Base-by-base conservation (phyloP, 176 grass and related monocot species). In the Carex scoparia region DNA sequence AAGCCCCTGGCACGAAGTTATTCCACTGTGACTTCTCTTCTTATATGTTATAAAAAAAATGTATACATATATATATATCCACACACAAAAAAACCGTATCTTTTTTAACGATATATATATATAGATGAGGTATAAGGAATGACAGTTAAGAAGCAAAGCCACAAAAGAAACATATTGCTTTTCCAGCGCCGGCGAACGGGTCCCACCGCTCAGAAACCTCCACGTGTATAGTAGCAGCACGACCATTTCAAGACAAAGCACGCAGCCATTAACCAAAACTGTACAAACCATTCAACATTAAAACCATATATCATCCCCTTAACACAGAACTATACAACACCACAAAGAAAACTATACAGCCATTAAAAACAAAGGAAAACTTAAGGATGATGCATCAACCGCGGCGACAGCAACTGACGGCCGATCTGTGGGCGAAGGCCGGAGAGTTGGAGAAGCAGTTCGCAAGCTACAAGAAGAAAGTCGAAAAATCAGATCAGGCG, bases 391-490 rank as follows among this genome's bases (percentile, higher is more conserved):
- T 81, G 80, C 84, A 72, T 44, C 31, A 59, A 14, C 64, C 16
- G 7, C 35, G 46, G 10, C 67, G 40, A 16, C 61, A 64, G 28
- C 58, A 58, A 23, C 66, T 57, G 61, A 79, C 33, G 0, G 66
- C 61, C 35, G 82, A 80, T n/a, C 86, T 94, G 6, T 87, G 90
- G 90, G 93, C 88, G 33, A 90, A 86, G 87, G 92, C 90, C 12
- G 90, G 87, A 9, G 92, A 92, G 18, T 89, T 94, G 60, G 92
- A 92, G 84, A 90, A 87, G 13, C 92, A 92, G 65, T 94, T 92
- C 46, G 86, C 82, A 0, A 85, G 90, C 31, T 94, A 92, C 90
- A 92, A 88, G 73, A 86, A 83, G 65, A 84, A 82, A 28, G 35
- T 1, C 0, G 71, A 28, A 40, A 86, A 2, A 11, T 81, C 7